Evolutionary conservation across 1,284 basidiomycete genomes (phyloP).

Genomic region (Marasmius oreades): DNA sequence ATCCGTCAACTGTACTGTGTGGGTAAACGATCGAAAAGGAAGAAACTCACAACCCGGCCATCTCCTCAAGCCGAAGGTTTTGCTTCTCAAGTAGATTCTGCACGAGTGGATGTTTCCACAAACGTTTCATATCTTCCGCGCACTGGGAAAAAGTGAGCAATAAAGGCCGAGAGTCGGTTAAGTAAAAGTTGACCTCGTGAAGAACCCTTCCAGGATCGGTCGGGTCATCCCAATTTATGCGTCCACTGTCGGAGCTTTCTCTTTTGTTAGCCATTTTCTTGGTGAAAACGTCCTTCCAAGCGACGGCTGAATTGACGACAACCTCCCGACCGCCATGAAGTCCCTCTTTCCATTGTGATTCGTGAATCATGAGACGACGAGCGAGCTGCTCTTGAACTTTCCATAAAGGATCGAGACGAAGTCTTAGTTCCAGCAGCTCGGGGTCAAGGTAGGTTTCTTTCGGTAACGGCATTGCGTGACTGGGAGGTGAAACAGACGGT

Average conservation of each 20-base stretch:
- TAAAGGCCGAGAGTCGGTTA: not conserved
- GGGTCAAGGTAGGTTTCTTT: constrained; percentile 34
- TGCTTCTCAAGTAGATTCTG: constrained; percentile 41
- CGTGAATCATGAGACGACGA: constrained; percentile 42
- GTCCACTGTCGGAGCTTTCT: constrained; percentile 32
- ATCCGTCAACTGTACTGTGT: not conserved
- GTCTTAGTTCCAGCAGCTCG: constrained; percentile 51
- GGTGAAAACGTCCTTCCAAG: constrained; percentile 35
- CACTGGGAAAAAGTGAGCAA: constrained; percentile 19
- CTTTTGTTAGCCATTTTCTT: constrained; percentile 22
- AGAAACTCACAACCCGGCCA: constrained; percentile 56
- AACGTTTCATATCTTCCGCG: constrained; percentile 44
- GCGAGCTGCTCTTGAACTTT: constrained; percentile 58
- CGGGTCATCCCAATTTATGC: constrained; percentile 37
- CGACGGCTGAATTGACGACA: constrained; percentile 36
- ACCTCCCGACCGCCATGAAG: constrained; percentile 26
- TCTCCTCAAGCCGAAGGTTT: constrained; percentile 52
- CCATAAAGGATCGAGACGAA: constrained; percentile 54
- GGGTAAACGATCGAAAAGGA: too few relatives aligned
- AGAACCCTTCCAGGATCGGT: constrained; percentile 41
- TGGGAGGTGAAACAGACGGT: constrained; percentile 19
- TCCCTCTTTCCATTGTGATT: constrained; percentile 27
- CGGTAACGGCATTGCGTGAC: constrained; percentile 14
- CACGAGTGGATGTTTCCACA: constrained; percentile 52
- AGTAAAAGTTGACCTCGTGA: constrained; percentile 20